Conservation (phyloP, 208 protist species). For the Crithidia brevicula region DNA sequence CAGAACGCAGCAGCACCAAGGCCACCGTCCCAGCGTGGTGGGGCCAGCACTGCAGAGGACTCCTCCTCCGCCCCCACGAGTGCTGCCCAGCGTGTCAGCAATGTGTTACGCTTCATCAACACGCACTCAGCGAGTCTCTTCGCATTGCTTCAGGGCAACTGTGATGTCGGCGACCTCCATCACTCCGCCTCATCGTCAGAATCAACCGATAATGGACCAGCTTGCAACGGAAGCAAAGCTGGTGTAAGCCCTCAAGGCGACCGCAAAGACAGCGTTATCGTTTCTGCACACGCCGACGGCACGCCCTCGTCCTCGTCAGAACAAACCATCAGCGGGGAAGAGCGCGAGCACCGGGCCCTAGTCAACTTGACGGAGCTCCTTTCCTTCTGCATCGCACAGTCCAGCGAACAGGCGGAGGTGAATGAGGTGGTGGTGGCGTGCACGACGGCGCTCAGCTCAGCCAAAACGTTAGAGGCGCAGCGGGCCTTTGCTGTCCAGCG, state of each 20-base stretch:
- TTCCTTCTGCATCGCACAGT: slow-evolving; percentile 36
- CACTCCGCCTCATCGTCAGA: too few relatives aligned
- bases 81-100: slow-evolving; percentile 3
- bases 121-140: slow-evolving; percentile 17
- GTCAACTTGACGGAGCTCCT: slow-evolving; percentile 36
- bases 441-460: slow-evolving; percentile 13
- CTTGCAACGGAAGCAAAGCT: too few relatives aligned
- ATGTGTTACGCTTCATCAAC: slow-evolving; percentile 20
- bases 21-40: not conserved
- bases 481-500: slow-evolving; percentile 55
- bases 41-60: not conserved
- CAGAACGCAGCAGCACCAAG: not conserved
- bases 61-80: not conserved
- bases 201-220: too few relatives aligned
- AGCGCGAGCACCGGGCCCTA: slow-evolving; percentile 18
- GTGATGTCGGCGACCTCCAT: not conserved
- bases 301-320: not conserved
- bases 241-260: too few relatives aligned
- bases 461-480: slow-evolving; percentile 26
- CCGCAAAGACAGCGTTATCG: not conserved
- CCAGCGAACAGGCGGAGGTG: slow-evolving; percentile 15
- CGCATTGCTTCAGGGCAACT: slow-evolving; percentile 18
- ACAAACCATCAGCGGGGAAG: not conserved
- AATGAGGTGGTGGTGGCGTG: slow-evolving; percentile 22
- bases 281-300: not conserved